These are phyloP conservation scores for Mortierella claussenii DNA, from an alignment of 192 early-diverging fungal species.

Conservation along the genomic window DNA sequence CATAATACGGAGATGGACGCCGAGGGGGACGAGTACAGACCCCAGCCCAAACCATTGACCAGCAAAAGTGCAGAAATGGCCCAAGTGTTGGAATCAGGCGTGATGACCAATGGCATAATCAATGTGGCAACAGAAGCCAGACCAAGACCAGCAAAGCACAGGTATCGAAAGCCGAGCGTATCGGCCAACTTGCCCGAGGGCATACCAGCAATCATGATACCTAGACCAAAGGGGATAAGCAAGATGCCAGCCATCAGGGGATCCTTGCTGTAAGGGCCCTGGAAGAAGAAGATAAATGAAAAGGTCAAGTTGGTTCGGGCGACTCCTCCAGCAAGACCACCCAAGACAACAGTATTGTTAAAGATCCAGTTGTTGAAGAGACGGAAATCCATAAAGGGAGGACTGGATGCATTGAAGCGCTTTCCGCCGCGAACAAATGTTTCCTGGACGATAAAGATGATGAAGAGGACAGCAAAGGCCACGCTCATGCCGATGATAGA, in stretches of 20 bases:
- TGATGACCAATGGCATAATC: conserved; percentile 47
- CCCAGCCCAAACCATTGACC: conserved; percentile 46
- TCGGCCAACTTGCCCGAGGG: conserved; percentile 42
- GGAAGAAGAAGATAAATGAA: conserved; percentile 50
- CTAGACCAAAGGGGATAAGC: conserved; percentile 45
- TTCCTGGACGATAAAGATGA: conserved; percentile 34
- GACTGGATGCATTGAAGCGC: conserved; percentile 19
- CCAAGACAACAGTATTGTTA: conserved; percentile 50
- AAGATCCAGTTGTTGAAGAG: conserved; percentile 36
- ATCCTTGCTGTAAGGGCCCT: conserved; percentile 48
- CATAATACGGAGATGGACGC: conserved; percentile 51
- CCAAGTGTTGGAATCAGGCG: conserved; percentile 50
- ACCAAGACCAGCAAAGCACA: conserved; percentile 38
- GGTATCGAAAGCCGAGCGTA: conserved; percentile 38
- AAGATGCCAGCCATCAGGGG: conserved; percentile 49
- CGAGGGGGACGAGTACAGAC: conserved; percentile 46
- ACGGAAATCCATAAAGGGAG: conserved; percentile 50
- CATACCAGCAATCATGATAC: conserved; percentile 51
- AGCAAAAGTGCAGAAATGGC: conserved; percentile 38
- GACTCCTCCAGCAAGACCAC: conserved; percentile 46
- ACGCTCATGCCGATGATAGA: conserved; percentile 49
- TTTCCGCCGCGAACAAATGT: conserved; percentile 40
- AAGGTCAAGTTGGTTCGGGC: conserved; percentile 52
- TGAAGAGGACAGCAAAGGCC: conserved; percentile 45
- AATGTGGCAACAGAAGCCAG: conserved; percentile 32